These are phyloP conservation scores for Diaporthe sp. DNA, from an alignment of 2,329 filamentous ascomycete genomes.

Conservation along the genomic window DNA sequence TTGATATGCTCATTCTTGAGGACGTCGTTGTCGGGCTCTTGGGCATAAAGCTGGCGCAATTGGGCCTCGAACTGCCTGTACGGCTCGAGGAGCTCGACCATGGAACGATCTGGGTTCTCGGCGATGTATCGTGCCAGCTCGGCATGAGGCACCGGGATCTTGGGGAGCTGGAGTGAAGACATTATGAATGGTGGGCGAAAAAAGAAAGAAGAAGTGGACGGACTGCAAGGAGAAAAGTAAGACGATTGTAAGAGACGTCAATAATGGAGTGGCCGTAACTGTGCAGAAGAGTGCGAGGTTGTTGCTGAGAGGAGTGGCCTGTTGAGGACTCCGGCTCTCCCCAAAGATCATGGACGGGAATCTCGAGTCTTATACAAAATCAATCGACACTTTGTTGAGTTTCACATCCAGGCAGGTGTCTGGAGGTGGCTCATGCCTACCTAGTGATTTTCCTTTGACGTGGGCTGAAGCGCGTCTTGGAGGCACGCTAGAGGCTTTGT, in stretches of 20 bases:
- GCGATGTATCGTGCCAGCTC: conserved; percentile 64
- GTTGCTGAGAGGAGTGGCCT: background rate
- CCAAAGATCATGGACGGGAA: background rate
- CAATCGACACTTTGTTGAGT: background rate
- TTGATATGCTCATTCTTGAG: conserved; percentile 70
- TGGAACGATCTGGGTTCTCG: conserved; percentile 61
- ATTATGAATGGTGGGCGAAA: conserved; percentile 41
- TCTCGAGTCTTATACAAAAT: conserved; percentile 1
- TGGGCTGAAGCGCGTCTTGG: conserved; percentile 25
- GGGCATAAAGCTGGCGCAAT: conserved; percentile 75
- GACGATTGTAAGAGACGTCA: background rate
- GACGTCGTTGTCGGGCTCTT: conserved; percentile 69
- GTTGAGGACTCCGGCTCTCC: background rate
- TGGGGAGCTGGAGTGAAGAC: conserved; percentile 51
- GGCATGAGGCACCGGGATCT: conserved; percentile 57
- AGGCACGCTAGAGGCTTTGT: conserved; percentile 3
- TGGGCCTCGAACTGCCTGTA: conserved; percentile 76
- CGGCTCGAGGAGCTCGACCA: conserved; percentile 70
- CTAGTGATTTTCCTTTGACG: background rate
- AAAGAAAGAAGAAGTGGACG: background rate
- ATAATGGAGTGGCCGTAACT: background rate
- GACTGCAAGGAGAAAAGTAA: background rate
- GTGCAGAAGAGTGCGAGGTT: background rate
- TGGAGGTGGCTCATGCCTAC: background rate
- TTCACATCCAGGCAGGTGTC: conserved; percentile 3